These are phyloP conservation scores for Metarhizium guizhouense DNA, from an alignment of 2,329 filamentous ascomycete genomes.

Conservation along the genomic window DNA sequence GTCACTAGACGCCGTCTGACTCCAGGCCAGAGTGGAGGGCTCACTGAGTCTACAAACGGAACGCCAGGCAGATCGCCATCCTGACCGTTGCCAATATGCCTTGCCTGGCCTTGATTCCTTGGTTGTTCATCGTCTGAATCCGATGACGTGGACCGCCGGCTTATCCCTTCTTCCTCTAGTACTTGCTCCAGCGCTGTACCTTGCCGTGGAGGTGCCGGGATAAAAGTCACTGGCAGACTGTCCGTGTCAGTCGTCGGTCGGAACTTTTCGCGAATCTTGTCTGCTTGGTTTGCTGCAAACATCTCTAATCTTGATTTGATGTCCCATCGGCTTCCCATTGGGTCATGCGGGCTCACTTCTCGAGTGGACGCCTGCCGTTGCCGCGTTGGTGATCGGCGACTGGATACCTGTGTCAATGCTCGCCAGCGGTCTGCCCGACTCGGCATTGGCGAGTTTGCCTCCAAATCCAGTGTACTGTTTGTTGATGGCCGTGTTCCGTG, in stretches of 20 bases:
- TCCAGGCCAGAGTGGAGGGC: constrained; percentile 34
- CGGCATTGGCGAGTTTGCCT: constrained; percentile 16
- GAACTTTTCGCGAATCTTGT: constrained; percentile 48
- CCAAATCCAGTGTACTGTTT: constrained; percentile 15
- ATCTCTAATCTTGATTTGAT: constrained; percentile 48
- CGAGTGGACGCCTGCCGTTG: neutral
- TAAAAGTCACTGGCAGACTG: constrained; percentile 48
- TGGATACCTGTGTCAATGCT: constrained; percentile 3
- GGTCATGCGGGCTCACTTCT: constrained; percentile 11
- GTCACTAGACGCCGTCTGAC: constrained; percentile 21
- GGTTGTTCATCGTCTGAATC: constrained; percentile 5
- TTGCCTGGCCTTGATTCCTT: constrained; percentile 8
- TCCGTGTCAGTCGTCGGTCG: constrained; percentile 45
- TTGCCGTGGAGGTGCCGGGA: constrained; percentile 51
- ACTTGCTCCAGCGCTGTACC: constrained; percentile 48
- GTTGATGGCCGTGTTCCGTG: constrained; percentile 12
- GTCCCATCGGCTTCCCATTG: constrained; percentile 38
- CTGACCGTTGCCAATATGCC: constrained; percentile 11
- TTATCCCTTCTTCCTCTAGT: constrained; percentile 41
- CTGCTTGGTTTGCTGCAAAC: constrained; percentile 52
- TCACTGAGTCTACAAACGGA: constrained; percentile 16
- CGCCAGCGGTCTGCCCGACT: constrained; percentile 18
- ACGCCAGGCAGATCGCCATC: constrained; percentile 5
- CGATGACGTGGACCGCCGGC: constrained; percentile 4
- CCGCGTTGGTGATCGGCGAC: neutral